Conservation (phyloP, 805 yeast species). For the Kodamaea fukazawae region DNA sequence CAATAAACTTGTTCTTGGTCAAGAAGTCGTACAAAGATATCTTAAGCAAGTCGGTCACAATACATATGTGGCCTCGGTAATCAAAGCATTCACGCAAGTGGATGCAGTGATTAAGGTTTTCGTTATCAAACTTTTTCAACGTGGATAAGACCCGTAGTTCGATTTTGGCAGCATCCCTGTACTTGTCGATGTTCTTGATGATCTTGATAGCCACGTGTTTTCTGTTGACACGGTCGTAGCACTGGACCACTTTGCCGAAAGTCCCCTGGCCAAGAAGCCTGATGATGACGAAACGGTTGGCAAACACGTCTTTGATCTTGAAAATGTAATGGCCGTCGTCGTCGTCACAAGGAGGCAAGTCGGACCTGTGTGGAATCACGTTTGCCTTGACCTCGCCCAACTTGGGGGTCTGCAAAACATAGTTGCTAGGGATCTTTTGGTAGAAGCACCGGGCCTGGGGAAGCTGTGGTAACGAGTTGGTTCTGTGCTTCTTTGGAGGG, state of each 20-base stretch:
- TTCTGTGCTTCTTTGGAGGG: conserved; percentile 35
- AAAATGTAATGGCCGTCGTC: conserved; percentile 74
- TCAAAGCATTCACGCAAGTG: conserved; percentile 89
- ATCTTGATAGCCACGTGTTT: conserved; percentile 84
- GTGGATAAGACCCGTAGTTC: conserved; percentile 82
- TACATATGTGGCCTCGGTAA: conserved; percentile 88
- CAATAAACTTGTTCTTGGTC: conserved; percentile 75
- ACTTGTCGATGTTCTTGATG: conserved; percentile 87
- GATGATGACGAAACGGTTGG: conserved; percentile 70
- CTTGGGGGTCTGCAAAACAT: conserved; percentile 35
- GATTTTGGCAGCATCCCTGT: conserved; percentile 91
- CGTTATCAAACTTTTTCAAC: conserved; percentile 66
- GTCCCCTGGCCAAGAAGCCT: conserved; percentile 87
- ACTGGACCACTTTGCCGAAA: conserved; percentile 84
- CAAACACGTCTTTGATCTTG: conserved; percentile 56
- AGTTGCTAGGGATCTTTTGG: conserved; percentile 36
- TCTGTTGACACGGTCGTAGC: conserved; percentile 62
- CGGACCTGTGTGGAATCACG: conserved; percentile 34
- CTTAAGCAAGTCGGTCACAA: conserved; percentile 84
- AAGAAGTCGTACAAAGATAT: conserved; percentile 86
- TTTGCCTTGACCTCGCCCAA: conserved; percentile 40
- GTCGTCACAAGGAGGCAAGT: conserved; percentile 51
- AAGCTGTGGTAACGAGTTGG: conserved; percentile 43
- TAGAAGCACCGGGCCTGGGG: conserved; percentile 45
- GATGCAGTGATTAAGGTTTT: conserved; percentile 71